Base-by-base conservation (phyloP, 192 early-diverging fungal genomes). In the Rhizoclosmatium sp. region DNA sequence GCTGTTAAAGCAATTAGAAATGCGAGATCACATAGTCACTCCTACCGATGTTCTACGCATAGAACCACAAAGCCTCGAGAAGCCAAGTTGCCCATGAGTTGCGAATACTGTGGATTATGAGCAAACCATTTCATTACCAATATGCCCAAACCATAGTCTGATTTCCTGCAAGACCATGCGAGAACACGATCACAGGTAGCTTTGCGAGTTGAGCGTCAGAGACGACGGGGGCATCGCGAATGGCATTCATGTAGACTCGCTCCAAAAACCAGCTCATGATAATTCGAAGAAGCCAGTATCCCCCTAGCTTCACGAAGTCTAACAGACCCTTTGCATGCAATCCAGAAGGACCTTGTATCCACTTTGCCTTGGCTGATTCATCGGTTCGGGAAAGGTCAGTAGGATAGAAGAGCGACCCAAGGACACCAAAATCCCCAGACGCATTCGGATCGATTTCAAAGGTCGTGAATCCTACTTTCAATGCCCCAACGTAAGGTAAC, bases 101-200 rank as follows among this genome's bases (percentile, higher is more conserved):
- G 47, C 1, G 82, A 81, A 62, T 71, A 71, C 69, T 71, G 46
- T 48, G 21, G 39, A n/a, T 21, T 7, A 62, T 56, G 4, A 71
- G 23, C 69, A 46, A 19, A 71, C 12, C 47, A 2, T 56, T 39
- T 46, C 49, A 40, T 31, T 7, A 62, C 60, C 39, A 47, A 2
- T 46, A 21, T 16, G 16, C 40, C 39, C 39, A 10, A 5, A 71
- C 69, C 47, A 39, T 56, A 31, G 69, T 71, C 41, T 71, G 69
- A 56, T 58, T 88, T 4, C 87, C 87, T 41, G 78, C 87, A 10
- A 88, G 75, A 23, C 87, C 87, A 59, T 88, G 87, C 19, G 79
- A 81, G 47, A 88, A 88, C 39, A 86, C 47, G 14, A 79, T 66
- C 1, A 74, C 61, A 9, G 84, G 84, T 42, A 84, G 39, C 47